Conservation (phyloP, 75 land plant genomes). For the Sequoia sempervirens region DNA sequence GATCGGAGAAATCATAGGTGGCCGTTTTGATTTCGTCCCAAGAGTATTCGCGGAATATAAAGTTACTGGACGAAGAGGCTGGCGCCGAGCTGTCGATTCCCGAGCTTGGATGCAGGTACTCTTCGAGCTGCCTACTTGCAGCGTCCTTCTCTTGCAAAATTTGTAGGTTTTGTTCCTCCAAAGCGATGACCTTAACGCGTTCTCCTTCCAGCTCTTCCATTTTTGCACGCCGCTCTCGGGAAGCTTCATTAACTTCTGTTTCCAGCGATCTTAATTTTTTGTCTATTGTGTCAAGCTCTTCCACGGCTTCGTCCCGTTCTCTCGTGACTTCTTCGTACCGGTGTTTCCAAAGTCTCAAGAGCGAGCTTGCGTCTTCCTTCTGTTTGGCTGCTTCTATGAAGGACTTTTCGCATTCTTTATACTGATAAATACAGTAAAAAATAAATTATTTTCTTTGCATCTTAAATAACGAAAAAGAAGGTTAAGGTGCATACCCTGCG, state of each 20-base stretch:
- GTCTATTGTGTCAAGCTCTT: background rate
- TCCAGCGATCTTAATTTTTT: background rate
- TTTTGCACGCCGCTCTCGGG: background rate
- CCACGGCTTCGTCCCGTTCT: background rate
- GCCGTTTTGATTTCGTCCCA: constrained; percentile 20
- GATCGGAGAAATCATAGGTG: constrained; percentile 17
- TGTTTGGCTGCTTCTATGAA: background rate
- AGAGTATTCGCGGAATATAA: background rate
- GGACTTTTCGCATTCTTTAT: background rate
- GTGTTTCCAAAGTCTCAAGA: background rate
- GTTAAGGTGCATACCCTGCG: background rate
- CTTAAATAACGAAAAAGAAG: background rate
- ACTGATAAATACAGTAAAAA: background rate
- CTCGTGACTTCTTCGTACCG: background rate
- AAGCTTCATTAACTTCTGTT: background rate
- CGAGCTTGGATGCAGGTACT: background rate
- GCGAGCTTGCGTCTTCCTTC: background rate
- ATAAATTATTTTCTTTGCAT: background rate
- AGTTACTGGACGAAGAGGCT: background rate
- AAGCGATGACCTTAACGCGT: background rate
- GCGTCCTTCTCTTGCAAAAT: background rate
- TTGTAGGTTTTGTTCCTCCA: background rate
- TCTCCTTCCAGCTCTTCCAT: background rate
- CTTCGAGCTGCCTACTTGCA: background rate
- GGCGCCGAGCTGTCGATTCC: background rate